Evolutionary conservation across 2,329 filamentous ascomycete species (phyloP).

Genomic region (Alternaria triticina): DNA sequence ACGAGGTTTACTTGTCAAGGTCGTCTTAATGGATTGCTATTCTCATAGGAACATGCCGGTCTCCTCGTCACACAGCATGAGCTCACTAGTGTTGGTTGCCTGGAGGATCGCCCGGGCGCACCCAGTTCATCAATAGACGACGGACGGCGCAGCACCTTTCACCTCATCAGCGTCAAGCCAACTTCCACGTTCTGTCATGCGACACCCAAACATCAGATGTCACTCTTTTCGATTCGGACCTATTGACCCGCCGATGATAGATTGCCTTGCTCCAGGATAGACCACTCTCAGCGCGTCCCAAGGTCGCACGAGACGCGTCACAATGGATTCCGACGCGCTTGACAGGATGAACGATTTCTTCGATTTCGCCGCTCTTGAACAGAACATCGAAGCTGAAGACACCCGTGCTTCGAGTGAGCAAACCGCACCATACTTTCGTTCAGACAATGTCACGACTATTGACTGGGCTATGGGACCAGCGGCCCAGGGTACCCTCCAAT

Average conservation of each 20-base stretch:
- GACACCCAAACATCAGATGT: slow-evolving; percentile 6
- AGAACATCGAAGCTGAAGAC: slow-evolving; percentile 17
- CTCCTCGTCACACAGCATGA: not conserved
- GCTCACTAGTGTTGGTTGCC: slow-evolving; percentile 21
- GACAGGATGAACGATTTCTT: slow-evolving; percentile 44
- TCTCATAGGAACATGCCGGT: not conserved
- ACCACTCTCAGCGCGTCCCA: slow-evolving; percentile 13
- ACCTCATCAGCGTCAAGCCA: slow-evolving; percentile 21
- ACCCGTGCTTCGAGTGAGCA: not conserved
- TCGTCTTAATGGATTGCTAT: not conserved
- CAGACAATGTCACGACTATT: slow-evolving; percentile 25
- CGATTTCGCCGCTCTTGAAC: slow-evolving; percentile 41
- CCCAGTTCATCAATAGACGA: slow-evolving; percentile 32
- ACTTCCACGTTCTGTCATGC: slow-evolving; percentile 22
- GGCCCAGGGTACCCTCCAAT: slow-evolving; percentile 3
- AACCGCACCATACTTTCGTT: not conserved
- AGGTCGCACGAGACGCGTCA: slow-evolving; percentile 3
- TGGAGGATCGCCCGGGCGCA: slow-evolving; percentile 21
- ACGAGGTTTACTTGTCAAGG: not conserved
- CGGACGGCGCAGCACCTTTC: slow-evolving; percentile 14
- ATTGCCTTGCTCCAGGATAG: slow-evolving; percentile 18
- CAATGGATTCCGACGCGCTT: slow-evolving; percentile 20
- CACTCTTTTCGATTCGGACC: not conserved
- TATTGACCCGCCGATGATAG: slow-evolving; percentile 4
- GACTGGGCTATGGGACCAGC: slow-evolving; percentile 28